Conservation (phyloP, 805 yeast species). For the Yarrowia sp. region DNA sequence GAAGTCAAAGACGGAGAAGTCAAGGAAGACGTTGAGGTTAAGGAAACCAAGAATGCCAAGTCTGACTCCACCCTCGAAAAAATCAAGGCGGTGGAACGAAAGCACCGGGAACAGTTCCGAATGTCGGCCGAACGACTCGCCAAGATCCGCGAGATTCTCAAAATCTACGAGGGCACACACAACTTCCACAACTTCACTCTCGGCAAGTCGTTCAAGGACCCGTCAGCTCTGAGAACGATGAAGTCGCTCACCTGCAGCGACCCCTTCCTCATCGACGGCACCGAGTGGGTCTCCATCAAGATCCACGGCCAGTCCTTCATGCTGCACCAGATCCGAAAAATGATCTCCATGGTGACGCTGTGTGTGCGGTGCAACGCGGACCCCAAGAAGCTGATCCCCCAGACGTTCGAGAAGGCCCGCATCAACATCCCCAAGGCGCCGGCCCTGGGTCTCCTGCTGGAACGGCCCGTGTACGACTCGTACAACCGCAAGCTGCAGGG, state of each 20-base stretch:
- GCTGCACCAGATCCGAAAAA: slow-evolving; percentile 97
- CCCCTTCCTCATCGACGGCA: slow-evolving; percentile 89
- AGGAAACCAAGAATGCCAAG: not conserved
- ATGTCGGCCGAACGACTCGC: slow-evolving; percentile 67
- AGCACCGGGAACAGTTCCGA: slow-evolving; percentile 71
- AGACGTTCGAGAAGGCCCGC: slow-evolving; percentile 75
- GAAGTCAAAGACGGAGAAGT: slow-evolving; percentile 1
- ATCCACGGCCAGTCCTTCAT: slow-evolving; percentile 98
- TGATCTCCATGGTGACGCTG: slow-evolving; percentile 94
- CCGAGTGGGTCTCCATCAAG: slow-evolving; percentile 95
- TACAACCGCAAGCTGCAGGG: slow-evolving; percentile 70
- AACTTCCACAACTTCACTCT: slow-evolving; percentile 89
- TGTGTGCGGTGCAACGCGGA: slow-evolving; percentile 80
- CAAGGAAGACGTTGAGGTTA: not conserved
- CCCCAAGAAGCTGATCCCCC: slow-evolving; percentile 74
- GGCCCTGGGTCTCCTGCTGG: slow-evolving; percentile 87
- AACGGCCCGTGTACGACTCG: slow-evolving; percentile 89
- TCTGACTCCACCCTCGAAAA: slow-evolving; percentile 14
- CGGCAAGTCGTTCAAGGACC: slow-evolving; percentile 82
- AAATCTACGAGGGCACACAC: slow-evolving; percentile 81
- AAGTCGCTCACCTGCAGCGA: slow-evolving; percentile 78
- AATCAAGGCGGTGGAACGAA: slow-evolving; percentile 57
- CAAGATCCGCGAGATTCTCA: slow-evolving; percentile 70
- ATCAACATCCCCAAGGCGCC: slow-evolving; percentile 97
- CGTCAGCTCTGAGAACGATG: slow-evolving; percentile 85